Evolutionary conservation across 164 flowering plant genomes (phyloP), one percentile per base, ranked within the genome.

Genomic region (Warburgia ugandensis): DNA sequence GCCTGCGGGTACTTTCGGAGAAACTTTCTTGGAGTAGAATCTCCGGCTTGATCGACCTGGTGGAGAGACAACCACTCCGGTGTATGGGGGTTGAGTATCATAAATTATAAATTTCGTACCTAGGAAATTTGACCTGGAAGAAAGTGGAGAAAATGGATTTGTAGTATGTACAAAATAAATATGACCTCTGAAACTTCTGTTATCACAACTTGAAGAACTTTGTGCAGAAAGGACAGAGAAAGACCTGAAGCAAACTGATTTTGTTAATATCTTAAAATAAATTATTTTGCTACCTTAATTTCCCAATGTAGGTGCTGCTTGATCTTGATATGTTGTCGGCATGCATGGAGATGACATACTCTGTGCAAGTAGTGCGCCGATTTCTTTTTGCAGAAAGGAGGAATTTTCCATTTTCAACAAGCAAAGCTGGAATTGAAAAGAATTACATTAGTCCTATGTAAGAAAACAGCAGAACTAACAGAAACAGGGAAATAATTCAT

Each of bases 311-410:
- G 11, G 83, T 77, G 73, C 74, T 77, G 72, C 94, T 84, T 54
- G 94, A 83, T 76, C 86, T 73, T 29, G 94, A 83, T 51, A 85
- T 81, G 69, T 78, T 79, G 21, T 77, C 91, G 5, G 94, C 88
- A 64, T 81, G 73, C 84, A 85, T 83, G 33, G 94, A 83, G 58
- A 88, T 88, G 13, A 85, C 77, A 66, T 88, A 88, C 57, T 85
- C 92, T 1, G 92, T 83, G 73, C 76, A 77, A 29, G 97, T 85
- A 50, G 97, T 83, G 71, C 94, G 70, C 52, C 94, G 67, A 13
- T 76, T 81, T 50, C 94, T 75, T 61, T 83, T 85, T n/a, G 97
- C 97, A 50, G 97, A 85, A 36, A 88, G 92, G 66, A 85, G 97
- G 54, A 88, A 88, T 56, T 88, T 88, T 38, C 97, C 97, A 68